Percentiles rank a stretch among this genome's conserved stretches.
phyloP scores from a whole-genome alignment of 192 early-diverging fungal genomes.

The Haplosporangium gracile region DNA sequence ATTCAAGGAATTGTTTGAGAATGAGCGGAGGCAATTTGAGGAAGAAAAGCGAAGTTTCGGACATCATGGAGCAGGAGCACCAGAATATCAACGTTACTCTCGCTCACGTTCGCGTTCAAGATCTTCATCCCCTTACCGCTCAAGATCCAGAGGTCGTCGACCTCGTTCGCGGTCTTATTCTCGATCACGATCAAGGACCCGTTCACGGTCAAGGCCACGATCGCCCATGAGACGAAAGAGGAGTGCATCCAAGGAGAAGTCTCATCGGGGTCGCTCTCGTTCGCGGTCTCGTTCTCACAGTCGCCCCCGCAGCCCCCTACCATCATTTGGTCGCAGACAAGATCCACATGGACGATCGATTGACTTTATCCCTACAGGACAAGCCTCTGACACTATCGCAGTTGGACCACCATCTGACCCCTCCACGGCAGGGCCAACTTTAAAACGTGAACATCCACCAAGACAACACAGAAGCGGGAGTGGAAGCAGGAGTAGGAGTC shows the following conservation, averaged over 20 bases:
- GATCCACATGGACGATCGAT: conserved; percentile 7
- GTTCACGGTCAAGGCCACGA: conserved; percentile 19
- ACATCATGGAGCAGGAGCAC: not conserved
- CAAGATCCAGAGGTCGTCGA: conserved; percentile 11
- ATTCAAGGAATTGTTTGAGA: conserved; percentile 63
- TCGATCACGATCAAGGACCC: conserved; percentile 35
- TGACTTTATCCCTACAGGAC: not conserved
- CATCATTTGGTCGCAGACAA: not conserved
- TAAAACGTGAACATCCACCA: not conserved
- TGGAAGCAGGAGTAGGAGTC: not conserved
- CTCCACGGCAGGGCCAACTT: not conserved
- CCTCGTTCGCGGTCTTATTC: conserved; percentile 30
- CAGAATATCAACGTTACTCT: conserved; percentile 7
- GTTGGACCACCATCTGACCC: not conserved
- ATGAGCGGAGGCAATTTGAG: conserved; percentile 62
- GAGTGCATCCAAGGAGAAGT: not conserved
- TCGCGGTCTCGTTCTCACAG: conserved; percentile 11
- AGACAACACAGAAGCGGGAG: conserved; percentile 9
- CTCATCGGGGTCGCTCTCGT: not conserved
- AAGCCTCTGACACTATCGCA: not conserved
- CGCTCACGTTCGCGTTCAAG: conserved; percentile 13
- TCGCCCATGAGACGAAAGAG: not conserved
- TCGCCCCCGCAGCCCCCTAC: not conserved
- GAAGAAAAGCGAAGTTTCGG: conserved; percentile 33
- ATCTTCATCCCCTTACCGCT: conserved; percentile 9